Evolutionary conservation across 2,329 filamentous ascomycete species (phyloP).

Genomic region (Cordyceps militaris): DNA sequence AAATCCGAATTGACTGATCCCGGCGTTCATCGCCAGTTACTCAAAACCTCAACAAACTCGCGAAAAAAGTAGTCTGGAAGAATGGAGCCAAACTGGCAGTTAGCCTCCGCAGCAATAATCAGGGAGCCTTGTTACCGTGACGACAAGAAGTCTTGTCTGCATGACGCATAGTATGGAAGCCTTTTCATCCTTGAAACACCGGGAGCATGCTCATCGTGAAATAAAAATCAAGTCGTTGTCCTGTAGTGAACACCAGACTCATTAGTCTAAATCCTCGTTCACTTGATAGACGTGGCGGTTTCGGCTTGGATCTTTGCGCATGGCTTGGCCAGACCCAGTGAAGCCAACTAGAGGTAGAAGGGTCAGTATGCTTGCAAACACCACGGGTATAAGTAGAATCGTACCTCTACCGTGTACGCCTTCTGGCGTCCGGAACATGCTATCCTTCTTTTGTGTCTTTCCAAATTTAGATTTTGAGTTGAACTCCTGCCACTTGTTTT

Average conservation of each 20-base stretch:
- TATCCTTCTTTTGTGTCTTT: conserved; percentile 72
- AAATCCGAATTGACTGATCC: not conserved
- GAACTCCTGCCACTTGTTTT: conserved; percentile 94
- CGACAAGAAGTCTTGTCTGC: not conserved
- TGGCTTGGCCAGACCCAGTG: conserved; percentile 87
- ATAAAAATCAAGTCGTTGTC: conserved; percentile 9
- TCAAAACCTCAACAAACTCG: not conserved
- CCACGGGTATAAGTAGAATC: conserved; percentile 18
- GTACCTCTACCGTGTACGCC: conserved; percentile 79
- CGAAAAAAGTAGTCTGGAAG: conserved; percentile 6
- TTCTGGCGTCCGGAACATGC: conserved; percentile 93
- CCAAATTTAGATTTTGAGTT: conserved; percentile 67
- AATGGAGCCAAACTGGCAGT: conserved; percentile 22
- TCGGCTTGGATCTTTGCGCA: conserved; percentile 84
- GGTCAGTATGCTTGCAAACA: conserved; percentile 14
- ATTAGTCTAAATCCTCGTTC: conserved; percentile 65
- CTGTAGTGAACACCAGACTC: conserved; percentile 21
- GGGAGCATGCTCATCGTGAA: conserved; percentile 9
- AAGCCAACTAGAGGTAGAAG: conserved; percentile 67
- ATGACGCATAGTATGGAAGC: not conserved
- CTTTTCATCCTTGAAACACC: conserved; percentile 17
- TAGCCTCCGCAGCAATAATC: conserved; percentile 35
- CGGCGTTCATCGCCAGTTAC: not conserved
- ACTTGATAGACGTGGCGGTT: conserved; percentile 79
- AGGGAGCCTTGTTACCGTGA: conserved; percentile 29